Conservation (phyloP, 495 filamentous ascomycete species). For the Neurospora sublineolata region DNA sequence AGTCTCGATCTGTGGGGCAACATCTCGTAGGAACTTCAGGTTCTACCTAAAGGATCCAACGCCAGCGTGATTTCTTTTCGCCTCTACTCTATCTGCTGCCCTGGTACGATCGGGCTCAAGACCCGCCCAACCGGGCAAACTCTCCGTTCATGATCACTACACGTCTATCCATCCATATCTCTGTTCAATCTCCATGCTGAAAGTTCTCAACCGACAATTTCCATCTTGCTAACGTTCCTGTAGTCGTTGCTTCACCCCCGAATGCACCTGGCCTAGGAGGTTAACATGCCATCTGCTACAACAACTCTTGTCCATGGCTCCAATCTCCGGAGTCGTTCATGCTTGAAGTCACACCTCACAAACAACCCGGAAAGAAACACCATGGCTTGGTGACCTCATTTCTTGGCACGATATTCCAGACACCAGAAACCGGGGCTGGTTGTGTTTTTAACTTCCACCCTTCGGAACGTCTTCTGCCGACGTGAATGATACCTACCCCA, state of each 20-base stretch:
- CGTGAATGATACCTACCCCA: background rate
- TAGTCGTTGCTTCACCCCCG: accelerated
- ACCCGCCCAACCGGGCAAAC: background rate
- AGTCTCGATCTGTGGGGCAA: background rate
- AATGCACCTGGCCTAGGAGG: background rate
- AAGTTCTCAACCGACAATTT: background rate
- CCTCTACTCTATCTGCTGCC: background rate
- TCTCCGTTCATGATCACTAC: background rate
- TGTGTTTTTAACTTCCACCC: background rate
- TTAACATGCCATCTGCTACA: background rate
- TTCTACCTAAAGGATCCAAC: background rate
- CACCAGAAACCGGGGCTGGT: background rate
- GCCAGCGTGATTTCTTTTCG: background rate
- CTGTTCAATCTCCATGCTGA: background rate
- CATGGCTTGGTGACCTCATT: background rate
- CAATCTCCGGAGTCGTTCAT: background rate
- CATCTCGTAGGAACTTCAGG: background rate
- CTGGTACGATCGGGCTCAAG: background rate
- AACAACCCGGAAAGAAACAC: background rate
- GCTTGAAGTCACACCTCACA: background rate
- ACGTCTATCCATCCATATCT: background rate
- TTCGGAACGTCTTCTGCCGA: background rate
- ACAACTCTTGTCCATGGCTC: background rate
- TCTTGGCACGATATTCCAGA: background rate
- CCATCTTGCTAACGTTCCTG: accelerated